A percentile compares a stretch with the other conserved stretches of the same genome.
Evolutionary conservation across 2,329 filamentous ascomycete genomes (phyloP).

Genomic region (Microdochium trichocladiopsis): DNA sequence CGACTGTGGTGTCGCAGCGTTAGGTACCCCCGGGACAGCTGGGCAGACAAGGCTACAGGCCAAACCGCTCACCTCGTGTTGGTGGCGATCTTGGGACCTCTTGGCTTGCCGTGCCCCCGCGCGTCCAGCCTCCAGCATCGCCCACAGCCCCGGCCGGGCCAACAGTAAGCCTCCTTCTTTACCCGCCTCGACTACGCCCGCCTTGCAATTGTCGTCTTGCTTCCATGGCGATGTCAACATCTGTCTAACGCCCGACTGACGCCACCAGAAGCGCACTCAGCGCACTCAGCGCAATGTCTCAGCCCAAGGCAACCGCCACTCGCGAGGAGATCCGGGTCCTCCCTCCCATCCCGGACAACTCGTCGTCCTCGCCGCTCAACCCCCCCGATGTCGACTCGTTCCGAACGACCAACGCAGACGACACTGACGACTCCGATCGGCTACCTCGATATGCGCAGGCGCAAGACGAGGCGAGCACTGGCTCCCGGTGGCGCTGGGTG

Average conservation of each 20-base stretch:
- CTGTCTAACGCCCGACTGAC: no score
- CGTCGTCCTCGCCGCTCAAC: background rate
- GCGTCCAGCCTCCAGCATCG: no score
- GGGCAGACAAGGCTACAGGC: no score
- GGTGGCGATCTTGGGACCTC: no score
- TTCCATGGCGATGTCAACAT: background rate
- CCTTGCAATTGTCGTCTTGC: background rate
- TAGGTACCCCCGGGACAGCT: no score
- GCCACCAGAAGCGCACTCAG: no score
- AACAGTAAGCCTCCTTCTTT: no score
- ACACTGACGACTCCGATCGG: constrained; percentile 18
- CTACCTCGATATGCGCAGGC: constrained; percentile 32
- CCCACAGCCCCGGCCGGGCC: no score
- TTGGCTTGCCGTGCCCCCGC: no score
- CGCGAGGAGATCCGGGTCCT: background rate
- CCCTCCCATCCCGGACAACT: background rate
- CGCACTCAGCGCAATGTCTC: background rate
- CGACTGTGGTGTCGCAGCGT: no score
- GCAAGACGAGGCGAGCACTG: background rate
- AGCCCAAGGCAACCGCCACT: background rate
- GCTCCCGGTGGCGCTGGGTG: constrained; percentile 50
- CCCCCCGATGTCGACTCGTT: background rate
- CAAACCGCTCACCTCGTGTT: no score
- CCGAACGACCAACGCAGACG: constrained; percentile 25
- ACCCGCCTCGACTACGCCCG: no score